These are phyloP conservation scores for Lanmaoa pseudosensibilis DNA, from an alignment of 768 basidiomycete genomes.

Conservation along the genomic window DNA sequence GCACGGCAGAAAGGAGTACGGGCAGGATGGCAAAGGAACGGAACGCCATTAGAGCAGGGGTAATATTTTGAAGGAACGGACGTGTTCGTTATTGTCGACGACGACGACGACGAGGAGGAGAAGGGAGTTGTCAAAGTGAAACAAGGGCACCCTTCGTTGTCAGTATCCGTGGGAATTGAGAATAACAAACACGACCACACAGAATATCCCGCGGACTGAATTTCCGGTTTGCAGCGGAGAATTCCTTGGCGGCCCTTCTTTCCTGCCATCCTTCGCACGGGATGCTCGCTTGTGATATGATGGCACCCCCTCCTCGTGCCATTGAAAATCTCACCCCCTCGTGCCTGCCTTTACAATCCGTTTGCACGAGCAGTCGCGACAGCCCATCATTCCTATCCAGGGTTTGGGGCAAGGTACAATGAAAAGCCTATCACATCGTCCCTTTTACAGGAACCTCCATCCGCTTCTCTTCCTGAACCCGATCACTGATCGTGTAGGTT, in stretches of 20 bases:
- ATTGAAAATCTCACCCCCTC: background rate
- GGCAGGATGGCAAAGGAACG: constrained; percentile 55
- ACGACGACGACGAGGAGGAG: background rate
- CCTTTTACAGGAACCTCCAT: background rate
- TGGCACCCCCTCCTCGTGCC: background rate
- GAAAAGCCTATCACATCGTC: constrained; percentile 12
- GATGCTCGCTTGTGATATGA: too few species aligned
- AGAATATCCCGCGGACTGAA: background rate
- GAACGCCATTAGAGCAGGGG: constrained; percentile 39
- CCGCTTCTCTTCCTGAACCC: background rate
- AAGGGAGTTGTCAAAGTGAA: background rate
- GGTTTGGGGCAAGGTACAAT: background rate
- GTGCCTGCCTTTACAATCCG: background rate
- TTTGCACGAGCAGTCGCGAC: background rate
- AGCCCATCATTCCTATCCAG: background rate
- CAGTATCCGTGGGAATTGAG: background rate
- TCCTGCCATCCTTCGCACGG: too few species aligned
- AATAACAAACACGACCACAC: constrained; percentile 11
- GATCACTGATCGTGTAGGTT: background rate
- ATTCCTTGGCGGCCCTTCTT: too few species aligned
- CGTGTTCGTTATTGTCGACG: background rate
- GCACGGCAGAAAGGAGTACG: constrained; percentile 47
- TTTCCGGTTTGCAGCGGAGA: background rate
- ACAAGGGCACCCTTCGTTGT: background rate
- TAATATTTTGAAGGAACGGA: constrained; percentile 32